These are phyloP conservation scores for Acorus calamus DNA, from an alignment of 106 monocot genomes.

Conservation along the genomic window DNA sequence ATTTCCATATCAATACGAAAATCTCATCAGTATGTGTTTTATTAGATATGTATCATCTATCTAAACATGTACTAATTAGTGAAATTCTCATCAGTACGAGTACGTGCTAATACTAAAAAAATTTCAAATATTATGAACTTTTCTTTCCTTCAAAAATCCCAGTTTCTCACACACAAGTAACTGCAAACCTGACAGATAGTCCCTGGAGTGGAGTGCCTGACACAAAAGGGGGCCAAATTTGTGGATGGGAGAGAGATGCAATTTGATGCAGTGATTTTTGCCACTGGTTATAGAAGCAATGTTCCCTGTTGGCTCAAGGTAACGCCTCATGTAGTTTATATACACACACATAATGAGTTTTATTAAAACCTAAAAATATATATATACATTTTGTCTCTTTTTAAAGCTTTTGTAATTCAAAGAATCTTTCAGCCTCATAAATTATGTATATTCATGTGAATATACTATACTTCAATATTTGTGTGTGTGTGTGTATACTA, in stretches of 20 bases:
- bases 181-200: conserved; percentile 31
- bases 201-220: conserved; percentile 34
- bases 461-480: too few species aligned
- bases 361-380: background rate
- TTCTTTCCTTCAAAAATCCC: background rate
- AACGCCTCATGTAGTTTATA: background rate
- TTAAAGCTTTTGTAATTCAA: too few species aligned
- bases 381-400: background rate
- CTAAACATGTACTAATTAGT: too few species aligned
- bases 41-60: too few species aligned
- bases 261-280: conserved; percentile 52
- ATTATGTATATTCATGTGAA: too few species aligned
- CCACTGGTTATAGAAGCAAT: conserved; percentile 61
- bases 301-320: conserved; percentile 64
- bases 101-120: background rate
- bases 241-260: conserved; percentile 47
- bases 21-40: background rate
- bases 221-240: conserved; percentile 51
- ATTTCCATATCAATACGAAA: background rate
- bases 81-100: too few species aligned
- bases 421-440: too few species aligned
- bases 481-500: too few species aligned
- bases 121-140: background rate
- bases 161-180: conserved; percentile 3
- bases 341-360: background rate